Evolutionary conservation across 2,329 filamentous ascomycete genomes (phyloP).

Genomic region (Bertia moriformis): DNA sequence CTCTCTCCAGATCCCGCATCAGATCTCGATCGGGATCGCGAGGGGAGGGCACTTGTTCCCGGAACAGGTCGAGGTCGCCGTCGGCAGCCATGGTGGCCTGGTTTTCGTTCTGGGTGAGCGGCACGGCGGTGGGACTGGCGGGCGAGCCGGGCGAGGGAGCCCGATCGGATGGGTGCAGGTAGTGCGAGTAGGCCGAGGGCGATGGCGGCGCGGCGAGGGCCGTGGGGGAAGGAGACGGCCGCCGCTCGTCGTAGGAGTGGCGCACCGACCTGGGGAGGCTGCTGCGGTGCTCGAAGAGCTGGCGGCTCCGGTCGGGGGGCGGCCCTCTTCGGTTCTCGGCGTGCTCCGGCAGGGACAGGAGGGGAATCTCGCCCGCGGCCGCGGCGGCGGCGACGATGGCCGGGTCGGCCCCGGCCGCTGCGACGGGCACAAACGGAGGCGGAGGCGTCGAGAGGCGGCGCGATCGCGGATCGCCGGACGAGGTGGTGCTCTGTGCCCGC

Average conservation of each 20-base stretch:
- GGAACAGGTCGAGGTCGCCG: not conserved
- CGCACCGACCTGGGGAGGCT: constrained; percentile 38
- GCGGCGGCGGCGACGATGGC: too few species aligned
- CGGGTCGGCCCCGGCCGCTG: constrained; percentile 25
- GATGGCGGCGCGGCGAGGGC: not conserved
- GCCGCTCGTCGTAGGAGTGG: constrained; percentile 36
- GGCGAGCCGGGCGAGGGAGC: not conserved
- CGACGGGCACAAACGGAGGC: constrained; percentile 33
- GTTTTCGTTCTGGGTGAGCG: not conserved
- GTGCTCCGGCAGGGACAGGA: constrained; percentile 33
- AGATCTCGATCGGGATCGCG: too few species aligned
- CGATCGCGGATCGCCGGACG: constrained; percentile 12
- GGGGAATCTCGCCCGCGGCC: constrained; percentile 27
- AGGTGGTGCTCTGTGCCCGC: not conserved
- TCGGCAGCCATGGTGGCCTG: not conserved
- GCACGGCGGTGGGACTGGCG: too few species aligned
- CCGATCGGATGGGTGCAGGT: not conserved
- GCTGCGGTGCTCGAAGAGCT: constrained; percentile 32
- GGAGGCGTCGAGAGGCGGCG: constrained; percentile 38
- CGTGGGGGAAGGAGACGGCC: constrained; percentile 15
- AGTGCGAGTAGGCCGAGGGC: not conserved
- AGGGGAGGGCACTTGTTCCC: too few species aligned
- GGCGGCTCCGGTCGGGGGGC: constrained; percentile 27
- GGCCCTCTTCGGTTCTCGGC: constrained; percentile 28
- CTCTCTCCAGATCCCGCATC: constrained; percentile 37